Evolutionary conservation across 805 yeast genomes (phyloP).

Genomic region (Wickerhamiella azyma): DNA sequence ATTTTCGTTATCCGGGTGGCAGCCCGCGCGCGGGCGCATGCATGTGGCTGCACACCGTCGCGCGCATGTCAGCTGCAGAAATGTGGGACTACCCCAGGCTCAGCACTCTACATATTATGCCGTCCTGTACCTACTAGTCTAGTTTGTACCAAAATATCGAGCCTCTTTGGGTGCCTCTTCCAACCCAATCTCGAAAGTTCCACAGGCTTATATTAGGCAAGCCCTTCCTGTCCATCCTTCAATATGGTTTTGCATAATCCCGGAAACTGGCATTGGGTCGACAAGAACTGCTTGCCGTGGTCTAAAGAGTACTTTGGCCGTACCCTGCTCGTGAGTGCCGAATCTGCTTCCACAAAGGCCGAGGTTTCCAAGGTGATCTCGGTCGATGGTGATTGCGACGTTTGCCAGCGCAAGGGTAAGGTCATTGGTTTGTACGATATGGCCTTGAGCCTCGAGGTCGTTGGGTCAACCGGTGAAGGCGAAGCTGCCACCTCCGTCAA

Average conservation of each 20-base stretch:
- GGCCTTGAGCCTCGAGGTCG: constrained; percentile 45
- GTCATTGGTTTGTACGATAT: constrained; percentile 85
- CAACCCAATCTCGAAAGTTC: constrained; percentile 6
- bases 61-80: neutral
- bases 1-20: too few relatives aligned
- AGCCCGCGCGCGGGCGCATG: too few relatives aligned
- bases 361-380: constrained; percentile 36
- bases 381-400: constrained; percentile 93
- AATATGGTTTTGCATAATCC: constrained; percentile 90
- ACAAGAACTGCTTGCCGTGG: constrained; percentile 93
- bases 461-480: constrained; percentile 32
- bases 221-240: neutral
- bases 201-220: neutral
- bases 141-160: too few relatives aligned
- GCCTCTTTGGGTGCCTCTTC: too few relatives aligned
- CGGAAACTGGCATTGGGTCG: constrained; percentile 99
- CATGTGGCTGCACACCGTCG: too few relatives aligned
- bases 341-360: constrained; percentile 22
- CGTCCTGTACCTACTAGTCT: too few relatives aligned
- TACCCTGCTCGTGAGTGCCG: constrained; percentile 36
- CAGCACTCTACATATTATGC: too few relatives aligned
- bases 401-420: constrained; percentile 92
- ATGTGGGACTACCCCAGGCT: neutral
- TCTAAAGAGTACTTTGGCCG: constrained; percentile 59
- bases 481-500: constrained; percentile 25